Percentiles rank a stretch among this genome's conserved stretches.
Conservation (phyloP, 495 filamentous ascomycete species). For the Staphylotrichum longicolle region DNA sequence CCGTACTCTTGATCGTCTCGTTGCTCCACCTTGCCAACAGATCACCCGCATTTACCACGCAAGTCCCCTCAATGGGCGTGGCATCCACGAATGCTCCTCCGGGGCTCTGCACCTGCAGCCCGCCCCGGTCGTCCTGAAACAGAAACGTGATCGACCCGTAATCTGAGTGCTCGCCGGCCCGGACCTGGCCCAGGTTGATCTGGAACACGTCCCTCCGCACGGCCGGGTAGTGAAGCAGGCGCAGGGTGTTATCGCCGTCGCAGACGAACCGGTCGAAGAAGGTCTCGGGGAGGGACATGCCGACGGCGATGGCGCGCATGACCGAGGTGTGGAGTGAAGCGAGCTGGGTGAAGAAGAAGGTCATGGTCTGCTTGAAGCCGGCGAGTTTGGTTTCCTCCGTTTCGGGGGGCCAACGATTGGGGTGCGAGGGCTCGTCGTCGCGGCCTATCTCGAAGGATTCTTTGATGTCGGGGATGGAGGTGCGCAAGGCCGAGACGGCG, state of each 20-base stretch:
- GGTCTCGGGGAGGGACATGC: constrained; percentile 63
- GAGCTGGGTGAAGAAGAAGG: constrained; percentile 67
- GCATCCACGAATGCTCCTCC: constrained; percentile 78
- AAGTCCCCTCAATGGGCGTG: constrained; percentile 74
- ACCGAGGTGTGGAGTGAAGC: constrained; percentile 72
- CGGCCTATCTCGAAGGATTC: constrained; percentile 82
- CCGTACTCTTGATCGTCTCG: constrained; percentile 81
- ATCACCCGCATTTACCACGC: constrained; percentile 92
- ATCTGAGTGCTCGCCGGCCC: constrained; percentile 84
- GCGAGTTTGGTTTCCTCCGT: constrained; percentile 51
- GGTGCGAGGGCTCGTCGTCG: constrained; percentile 61
- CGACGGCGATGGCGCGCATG: constrained; percentile 86
- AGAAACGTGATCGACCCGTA: constrained; percentile 86
- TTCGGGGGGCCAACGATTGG: constrained; percentile 82
- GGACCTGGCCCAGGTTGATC: constrained; percentile 68
- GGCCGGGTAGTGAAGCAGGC: constrained; percentile 85
- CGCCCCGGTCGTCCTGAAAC: constrained; percentile 83
- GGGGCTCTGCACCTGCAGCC: constrained; percentile 78
- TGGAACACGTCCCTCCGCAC: constrained; percentile 66
- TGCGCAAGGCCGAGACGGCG: constrained; percentile 59
- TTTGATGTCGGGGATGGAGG: constrained; percentile 70
- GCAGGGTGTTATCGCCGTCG: constrained; percentile 77
- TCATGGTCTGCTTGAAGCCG: constrained; percentile 70
- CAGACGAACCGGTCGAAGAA: constrained; percentile 79
- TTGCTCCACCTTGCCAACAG: constrained; percentile 87